Base-by-base conservation (phyloP, 768 basidiomycete species). In the Macrolepiota dolichaula region DNA sequence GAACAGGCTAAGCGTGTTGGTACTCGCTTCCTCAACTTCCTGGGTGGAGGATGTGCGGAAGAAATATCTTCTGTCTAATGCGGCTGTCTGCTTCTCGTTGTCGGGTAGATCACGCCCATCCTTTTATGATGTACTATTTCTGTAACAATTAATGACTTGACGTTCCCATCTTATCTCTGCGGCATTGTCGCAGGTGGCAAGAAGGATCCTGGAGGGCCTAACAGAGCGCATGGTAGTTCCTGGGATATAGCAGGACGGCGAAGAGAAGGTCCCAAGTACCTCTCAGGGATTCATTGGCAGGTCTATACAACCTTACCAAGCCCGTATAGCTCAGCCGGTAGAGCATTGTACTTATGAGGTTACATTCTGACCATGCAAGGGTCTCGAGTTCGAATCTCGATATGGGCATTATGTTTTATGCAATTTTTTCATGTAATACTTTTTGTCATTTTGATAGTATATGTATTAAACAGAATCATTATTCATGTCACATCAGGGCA, bases 1-100 rank as follows among this genome's bases (percentile, higher is more conserved):
- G 89, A 92, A 63, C 93, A 94, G 71, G 89, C 85, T 4, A 74
- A 81, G 64, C 78, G 91, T 56, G 83, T 90, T 40, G 93, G 91
- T 13, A 91, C 84, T 1, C 77, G 89, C 62, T 89, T 86, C 66
- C 70, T 90, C 24, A 77, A 80, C 24, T 70, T 85, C 47, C 74
- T 76, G 12, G 69, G 67, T 11, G 76, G 77, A n/a, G 76, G 76
- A 53, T 81, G 79, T 56, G 65, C 71, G 56, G 83, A 84, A 65
- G 78, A 80, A 13, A 36, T 19, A 22, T 55, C 51, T 27, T 47
- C 44, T 17, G 57, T 50, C 4, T 57, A 9, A 55, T 56, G n/a
- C n/a, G 11, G 7, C 19, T n/a, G 3, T 32, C 29, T 32, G 29
- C 29, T 32, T 32, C 29, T 32, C 29, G 7, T 7, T 32, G 29